phyloP scores from a whole-genome alignment of 495 filamentous ascomycete genomes.

The Penicillium pulvis region DNA sequence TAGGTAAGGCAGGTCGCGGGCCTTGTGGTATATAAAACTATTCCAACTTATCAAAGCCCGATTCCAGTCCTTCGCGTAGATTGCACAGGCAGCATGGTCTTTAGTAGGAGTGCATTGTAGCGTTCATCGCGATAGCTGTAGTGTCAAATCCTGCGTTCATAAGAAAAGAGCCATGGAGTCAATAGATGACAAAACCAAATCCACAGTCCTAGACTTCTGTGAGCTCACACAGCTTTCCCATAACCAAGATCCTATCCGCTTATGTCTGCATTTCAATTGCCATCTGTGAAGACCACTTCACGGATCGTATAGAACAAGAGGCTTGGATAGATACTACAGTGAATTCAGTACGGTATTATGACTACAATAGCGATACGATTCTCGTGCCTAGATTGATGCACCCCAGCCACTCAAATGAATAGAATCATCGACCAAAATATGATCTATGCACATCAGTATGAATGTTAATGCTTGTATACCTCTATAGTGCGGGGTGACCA shows the following conservation, averaged over 20 bases:
- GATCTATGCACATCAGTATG: background rate
- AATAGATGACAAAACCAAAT: constrained; percentile 16
- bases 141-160: background rate
- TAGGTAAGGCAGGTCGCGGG: constrained; percentile 12
- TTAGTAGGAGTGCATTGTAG: background rate
- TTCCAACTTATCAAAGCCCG: no score
- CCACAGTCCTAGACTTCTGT: constrained; percentile 27
- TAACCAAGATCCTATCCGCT: no score
- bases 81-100: no score
- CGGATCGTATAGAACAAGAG: constrained; percentile 17
- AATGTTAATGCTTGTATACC: background rate
- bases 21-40: constrained; percentile 14
- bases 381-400: background rate
- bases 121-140: background rate
- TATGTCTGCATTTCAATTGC: constrained; percentile 26
- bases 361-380: no score
- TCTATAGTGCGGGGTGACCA: constrained; percentile 10
- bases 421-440: no score
- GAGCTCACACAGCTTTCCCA: no score
- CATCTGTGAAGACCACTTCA: constrained; percentile 29
- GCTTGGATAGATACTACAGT: constrained; percentile 23
- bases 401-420: no score
- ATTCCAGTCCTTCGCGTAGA: no score
- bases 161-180: constrained; percentile 11
- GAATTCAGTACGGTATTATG: constrained; percentile 14